phyloP scores from a whole-genome alignment of 257 asterid genomes.

The Plantago ovata region DNA sequence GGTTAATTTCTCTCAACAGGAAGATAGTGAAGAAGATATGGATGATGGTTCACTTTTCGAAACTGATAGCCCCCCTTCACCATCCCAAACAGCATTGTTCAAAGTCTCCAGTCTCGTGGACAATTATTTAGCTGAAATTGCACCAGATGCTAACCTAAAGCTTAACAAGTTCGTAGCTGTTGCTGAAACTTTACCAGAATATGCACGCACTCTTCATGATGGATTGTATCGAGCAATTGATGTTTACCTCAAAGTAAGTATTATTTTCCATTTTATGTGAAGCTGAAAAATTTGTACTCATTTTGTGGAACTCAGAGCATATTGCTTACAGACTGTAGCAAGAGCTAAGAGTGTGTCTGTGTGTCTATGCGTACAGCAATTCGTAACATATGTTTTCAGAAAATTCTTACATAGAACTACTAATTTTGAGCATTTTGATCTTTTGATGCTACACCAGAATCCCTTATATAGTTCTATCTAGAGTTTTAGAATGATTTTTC shows the following conservation, averaged over 20 bases:
- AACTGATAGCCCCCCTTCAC: constrained; percentile 62
- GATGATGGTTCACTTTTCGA: constrained; percentile 74
- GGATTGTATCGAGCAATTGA: constrained; percentile 89
- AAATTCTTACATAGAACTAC: no score
- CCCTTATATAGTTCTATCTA: no score
- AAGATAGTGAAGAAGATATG: constrained; percentile 75
- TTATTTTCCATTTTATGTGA: background rate
- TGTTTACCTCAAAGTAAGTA: constrained; percentile 82
- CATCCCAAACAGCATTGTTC: constrained; percentile 70
- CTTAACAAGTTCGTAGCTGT: constrained; percentile 69
- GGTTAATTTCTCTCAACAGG: constrained; percentile 77
- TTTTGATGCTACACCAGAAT: no score
- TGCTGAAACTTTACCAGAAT: constrained; percentile 76
- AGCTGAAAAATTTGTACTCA: background rate
- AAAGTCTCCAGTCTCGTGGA: constrained; percentile 86
- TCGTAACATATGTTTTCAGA: no score
- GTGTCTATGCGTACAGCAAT: no score
- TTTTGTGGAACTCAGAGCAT: background rate
- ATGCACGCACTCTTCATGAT: constrained; percentile 72
- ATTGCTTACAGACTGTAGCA: background rate
- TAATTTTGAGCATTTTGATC: no score
- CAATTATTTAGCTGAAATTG: constrained; percentile 81
- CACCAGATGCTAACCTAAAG: constrained; percentile 86
- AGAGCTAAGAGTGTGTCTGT: background rate
- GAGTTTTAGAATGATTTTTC: no score